Evolutionary conservation across 2,329 filamentous ascomycete genomes (phyloP).

Genomic region (Proliferodiscus dingleyae): DNA sequence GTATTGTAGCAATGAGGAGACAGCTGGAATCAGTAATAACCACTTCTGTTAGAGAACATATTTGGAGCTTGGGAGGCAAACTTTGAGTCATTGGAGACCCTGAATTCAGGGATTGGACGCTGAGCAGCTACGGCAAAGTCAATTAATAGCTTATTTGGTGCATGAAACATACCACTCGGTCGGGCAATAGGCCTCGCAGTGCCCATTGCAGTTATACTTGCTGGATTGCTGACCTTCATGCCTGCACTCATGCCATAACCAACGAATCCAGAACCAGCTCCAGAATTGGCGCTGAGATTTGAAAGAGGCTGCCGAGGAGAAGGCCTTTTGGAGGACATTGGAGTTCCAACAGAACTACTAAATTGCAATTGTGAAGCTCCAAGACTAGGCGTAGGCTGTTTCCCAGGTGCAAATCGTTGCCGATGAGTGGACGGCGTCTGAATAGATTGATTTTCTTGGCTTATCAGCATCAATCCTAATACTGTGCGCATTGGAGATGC

Average conservation of each 20-base stretch:
- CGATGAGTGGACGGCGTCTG: conserved; percentile 31
- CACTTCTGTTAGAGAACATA: conserved; percentile 15
- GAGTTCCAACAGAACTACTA: conserved; percentile 15
- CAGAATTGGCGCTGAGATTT: conserved; percentile 16
- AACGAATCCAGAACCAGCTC: conserved; percentile 20
- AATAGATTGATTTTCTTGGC: conserved; percentile 20
- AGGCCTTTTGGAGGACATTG: conserved; percentile 14
- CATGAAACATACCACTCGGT: conserved; percentile 24
- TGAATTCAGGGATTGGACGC: conserved; percentile 15
- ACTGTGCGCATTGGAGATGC: not conserved
- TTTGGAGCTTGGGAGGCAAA: conserved; percentile 15
- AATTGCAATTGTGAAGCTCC: conserved; percentile 17
- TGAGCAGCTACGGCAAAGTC: conserved; percentile 21
- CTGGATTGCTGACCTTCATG: conserved; percentile 31
- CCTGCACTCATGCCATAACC: conserved; percentile 34
- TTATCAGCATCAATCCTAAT: not conserved
- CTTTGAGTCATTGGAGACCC: conserved; percentile 9
- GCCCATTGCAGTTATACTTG: conserved; percentile 7
- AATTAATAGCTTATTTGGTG: not conserved
- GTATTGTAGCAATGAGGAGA: not conserved
- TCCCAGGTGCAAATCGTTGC: conserved; percentile 21
- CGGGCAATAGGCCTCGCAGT: conserved; percentile 16
- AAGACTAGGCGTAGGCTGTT: conserved; percentile 12
- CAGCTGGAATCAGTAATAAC: conserved; percentile 11
- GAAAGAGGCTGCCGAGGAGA: conserved; percentile 22